Base-by-base conservation (phyloP, 345 rosid species). In the Salix purpurea region DNA sequence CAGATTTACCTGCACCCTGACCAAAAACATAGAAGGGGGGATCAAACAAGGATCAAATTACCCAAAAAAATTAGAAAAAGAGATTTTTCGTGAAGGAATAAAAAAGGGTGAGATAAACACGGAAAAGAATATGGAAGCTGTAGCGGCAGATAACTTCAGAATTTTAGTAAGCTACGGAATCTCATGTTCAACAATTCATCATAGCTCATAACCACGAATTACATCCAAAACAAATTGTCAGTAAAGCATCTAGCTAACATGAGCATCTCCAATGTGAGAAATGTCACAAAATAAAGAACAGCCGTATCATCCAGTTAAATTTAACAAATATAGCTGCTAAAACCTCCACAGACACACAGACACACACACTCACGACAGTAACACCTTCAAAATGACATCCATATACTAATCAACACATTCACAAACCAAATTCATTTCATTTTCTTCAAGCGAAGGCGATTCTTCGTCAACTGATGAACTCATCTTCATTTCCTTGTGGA, bases 1-100 rank as follows among this genome's bases (percentile, higher is more conserved):
- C 98, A 81, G 99, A 96, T 83, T 96, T 96, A 71, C 99, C 99
- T 77, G 99, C 96, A 84, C 99, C 99, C 99, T 92, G 88, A 61
- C 72, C 79, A 84, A 30, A 54, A 54, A 54, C 61, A 54, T 1
- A 9, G 24, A 54, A 54, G 61, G 9, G 12, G 61, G n/a, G n/a
- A 54, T 54, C 61, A 54, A 21, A 54, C 61, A 54, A 21, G 61
- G 26, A 54, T 54, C 0, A 21, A 21, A 52, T 16, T 52, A 52
- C 58, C 23, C 60, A 71, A 18, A 26, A 42, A 71, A 21, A 3
- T 13, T 10, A 32, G 34, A 70, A 70, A 58, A 15, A 15, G 9
- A 34, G 36, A 32, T 5, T 19, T 42, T 42, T 42, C 46, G 10
- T 42, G 46, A 42, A 42, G 46, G 13, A 42, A 42, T 36, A 42